Evolutionary conservation across 208 protist genomes (phyloP), one percentile per base, ranked within the genome.

Genomic region (Trypanosoma congolense): DNA sequence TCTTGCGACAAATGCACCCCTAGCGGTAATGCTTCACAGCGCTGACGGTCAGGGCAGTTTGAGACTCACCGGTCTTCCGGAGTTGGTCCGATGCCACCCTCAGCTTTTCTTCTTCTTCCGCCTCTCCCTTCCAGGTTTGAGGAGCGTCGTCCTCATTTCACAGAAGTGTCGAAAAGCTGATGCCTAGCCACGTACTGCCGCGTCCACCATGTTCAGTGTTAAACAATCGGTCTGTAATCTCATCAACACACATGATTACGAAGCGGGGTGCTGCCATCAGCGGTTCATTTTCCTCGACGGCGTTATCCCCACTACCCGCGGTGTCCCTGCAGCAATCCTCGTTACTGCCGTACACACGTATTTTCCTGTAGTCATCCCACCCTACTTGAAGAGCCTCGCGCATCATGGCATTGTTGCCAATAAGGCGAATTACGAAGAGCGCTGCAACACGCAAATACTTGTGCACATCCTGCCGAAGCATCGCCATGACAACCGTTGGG

Each of bases 371-470:
- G 55, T 91, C 83, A 22, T 70, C 52, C 69, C 66, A 86, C 12
- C 77, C 76, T 19, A 83, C 48, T 3, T 45, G 40, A 47, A 87
- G 50, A 14, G 83, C 77, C 53, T 75, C 69, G n/a, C 63, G 61
- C 36, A 75, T 52, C 61, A 88, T 65, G 19, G 53, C 48, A 1
- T 31, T 51, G 36, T 75, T 72, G 0, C 84, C 84, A 47, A 92
- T 85, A 16, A 92, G 71, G 0, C 84, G 74, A 45, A 88, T 78
- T 5, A 88, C 4, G 42, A 92, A 67, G 3, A 88, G 42, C 9
- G 80, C 84, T 1, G 77, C 80, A 24, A 87, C 80, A 16, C 80
- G 73, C 36, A 92, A 40, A 56, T 88, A 92, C 60, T 92, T 92
- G 67, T 88, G 80, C 18, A 85, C 65, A 44, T 87, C 78, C 42